Evolutionary conservation across 148 eudicot genomes (phyloP), one percentile per base, ranked within the genome.

Genomic region (Camellia sinensis): DNA sequence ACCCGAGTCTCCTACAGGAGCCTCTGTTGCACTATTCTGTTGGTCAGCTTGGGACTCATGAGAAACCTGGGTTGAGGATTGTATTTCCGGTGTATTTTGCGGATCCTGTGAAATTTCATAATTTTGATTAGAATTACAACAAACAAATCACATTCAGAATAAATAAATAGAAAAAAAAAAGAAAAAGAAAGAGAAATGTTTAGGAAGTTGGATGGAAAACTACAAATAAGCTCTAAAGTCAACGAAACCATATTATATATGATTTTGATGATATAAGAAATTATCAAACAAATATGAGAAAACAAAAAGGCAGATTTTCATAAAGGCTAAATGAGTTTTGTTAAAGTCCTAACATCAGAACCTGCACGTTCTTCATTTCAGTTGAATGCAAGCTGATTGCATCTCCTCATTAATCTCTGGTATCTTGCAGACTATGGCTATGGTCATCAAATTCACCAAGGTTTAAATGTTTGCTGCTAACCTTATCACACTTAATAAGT

Each of bases 31-130:
- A 82, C 88, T 89, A 77, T 91, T 91, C 56, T 86, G 92, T 56
- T 81, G 95, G 80, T 92, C 98, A 82, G 85, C 83, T 75, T 91
- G 97, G 64, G 92, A 89, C 59, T 91, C 98, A 78, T 89, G 98
- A 10, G 95, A 85, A 79, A 75, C 87, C 72, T 88, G 91, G 73
- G 85, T 84, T 71, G 89, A 82, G 18, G 92, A 87, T 80, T 89
- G 92, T 76, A 82, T 77, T 83, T 94, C 97, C 15, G 89, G 87
- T 74, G 92, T 83, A 77, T 85, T 87, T 76, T 89, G 88, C 19
- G 86, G 78, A 69, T 92, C 98, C 98, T 94, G 85, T 74, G 82
- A 46, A 75, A 13, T 71, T n/a, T 52, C 71, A 66, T 8, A 19
- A 67, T 50, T 60, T 54, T 53, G 7, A 76, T 45, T 7, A 62